A percentile compares a stretch with the other conserved stretches of the same genome.
Evolutionary conservation across 768 basidiomycete genomes (phyloP).

Genomic region (Termitomyces sp.): DNA sequence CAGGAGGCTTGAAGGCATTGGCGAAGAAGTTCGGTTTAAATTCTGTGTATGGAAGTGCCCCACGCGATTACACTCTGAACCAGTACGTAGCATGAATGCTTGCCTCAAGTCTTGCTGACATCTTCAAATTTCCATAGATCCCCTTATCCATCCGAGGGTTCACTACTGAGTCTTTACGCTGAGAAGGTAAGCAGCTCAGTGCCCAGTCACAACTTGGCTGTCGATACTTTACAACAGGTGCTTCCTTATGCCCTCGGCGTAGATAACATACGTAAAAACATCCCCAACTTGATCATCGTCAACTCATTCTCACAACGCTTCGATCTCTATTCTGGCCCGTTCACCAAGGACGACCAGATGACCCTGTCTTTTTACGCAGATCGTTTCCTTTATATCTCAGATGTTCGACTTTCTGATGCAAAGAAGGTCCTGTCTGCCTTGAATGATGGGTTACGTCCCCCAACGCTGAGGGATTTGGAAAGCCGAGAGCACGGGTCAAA

Average conservation of each 20-base stretch:
- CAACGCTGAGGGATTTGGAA: constrained; percentile 14
- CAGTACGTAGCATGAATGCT: constrained; percentile 33
- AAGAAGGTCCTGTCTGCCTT: constrained; percentile 47
- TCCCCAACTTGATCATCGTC: constrained; percentile 59
- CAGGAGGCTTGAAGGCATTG: constrained; percentile 47
- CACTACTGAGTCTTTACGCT: constrained; percentile 55
- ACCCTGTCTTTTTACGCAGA: constrained; percentile 70
- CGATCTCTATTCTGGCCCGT: constrained; percentile 61
- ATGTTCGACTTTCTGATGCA: constrained; percentile 46
- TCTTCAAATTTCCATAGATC: constrained; percentile 29
- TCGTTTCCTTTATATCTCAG: constrained; percentile 55
- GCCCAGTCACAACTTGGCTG: background rate
- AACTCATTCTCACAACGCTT: constrained; percentile 65
- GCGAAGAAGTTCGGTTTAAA: constrained; percentile 57
- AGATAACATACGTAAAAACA: constrained; percentile 57
- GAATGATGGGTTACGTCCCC: constrained; percentile 29
- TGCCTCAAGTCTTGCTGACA: background rate
- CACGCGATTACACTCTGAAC: constrained; percentile 66
- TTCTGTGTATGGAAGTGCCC: constrained; percentile 64
- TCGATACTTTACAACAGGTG: constrained; percentile 26
- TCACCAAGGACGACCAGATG: constrained; percentile 79
- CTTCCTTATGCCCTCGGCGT: constrained; percentile 50
- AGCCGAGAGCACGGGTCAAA: constrained; percentile 22
- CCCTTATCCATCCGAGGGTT: constrained; percentile 58
- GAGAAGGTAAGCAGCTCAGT: constrained; percentile 28